Conservation (phyloP, 495 filamentous ascomycete species). For the Bathelium albidoporum region DNA sequence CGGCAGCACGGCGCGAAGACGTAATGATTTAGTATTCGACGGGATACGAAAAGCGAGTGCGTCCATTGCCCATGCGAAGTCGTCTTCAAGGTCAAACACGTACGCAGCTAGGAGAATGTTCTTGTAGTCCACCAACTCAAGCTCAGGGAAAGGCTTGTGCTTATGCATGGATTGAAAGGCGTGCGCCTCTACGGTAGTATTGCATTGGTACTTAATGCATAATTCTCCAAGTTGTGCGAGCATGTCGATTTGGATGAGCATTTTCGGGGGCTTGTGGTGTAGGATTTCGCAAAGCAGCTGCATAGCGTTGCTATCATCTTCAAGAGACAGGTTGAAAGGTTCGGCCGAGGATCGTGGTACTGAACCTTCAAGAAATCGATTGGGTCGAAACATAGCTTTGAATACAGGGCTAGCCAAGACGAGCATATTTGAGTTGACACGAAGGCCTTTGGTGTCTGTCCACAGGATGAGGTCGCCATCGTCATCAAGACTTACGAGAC, state of each 20-base stretch:
- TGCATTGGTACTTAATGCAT: background rate
- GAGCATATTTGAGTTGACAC: background rate
- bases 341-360: background rate
- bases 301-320: background rate
- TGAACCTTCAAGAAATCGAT: background rate
- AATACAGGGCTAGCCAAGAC: background rate
- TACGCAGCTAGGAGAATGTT: background rate
- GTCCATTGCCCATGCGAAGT: background rate
- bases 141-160: background rate
- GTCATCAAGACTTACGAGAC: background rate
- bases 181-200: background rate
- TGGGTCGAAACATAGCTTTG: background rate
- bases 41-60: background rate
- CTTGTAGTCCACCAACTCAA: background rate
- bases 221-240: background rate
- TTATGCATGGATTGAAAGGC: background rate
- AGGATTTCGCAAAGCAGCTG: background rate
- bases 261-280: background rate
- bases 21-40: background rate
- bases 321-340: background rate
- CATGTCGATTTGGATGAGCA: background rate
- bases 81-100: background rate
- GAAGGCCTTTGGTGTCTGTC: background rate
- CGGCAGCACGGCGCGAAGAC: background rate
- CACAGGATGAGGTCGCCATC: background rate